A percentile compares a stretch with the other conserved stretches of the same genome.
phyloP scores from a whole-genome alignment of 2,329 filamentous ascomycete genomes.

The Chrysoporthe cubensis region DNA sequence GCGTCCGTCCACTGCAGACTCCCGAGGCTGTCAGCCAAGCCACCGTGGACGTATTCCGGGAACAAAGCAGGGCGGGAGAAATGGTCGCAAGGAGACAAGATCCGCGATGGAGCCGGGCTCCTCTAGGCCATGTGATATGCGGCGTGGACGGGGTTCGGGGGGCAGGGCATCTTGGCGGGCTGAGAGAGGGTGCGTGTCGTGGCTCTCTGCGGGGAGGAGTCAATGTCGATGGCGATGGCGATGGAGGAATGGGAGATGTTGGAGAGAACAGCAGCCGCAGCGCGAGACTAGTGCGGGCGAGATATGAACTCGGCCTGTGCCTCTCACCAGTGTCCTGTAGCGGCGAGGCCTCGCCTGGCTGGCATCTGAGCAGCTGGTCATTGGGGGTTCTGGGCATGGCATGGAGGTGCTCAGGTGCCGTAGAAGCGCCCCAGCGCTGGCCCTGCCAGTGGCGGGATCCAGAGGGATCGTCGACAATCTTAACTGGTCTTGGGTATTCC shows the following conservation, averaged over 20 bases:
- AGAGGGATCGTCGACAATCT: not conserved
- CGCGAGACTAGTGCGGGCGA: too few relatives aligned
- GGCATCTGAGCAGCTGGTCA: not conserved
- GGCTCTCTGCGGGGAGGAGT: not conserved
- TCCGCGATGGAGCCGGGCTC: too few relatives aligned
- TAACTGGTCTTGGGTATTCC: not conserved
- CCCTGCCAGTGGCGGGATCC: not conserved
- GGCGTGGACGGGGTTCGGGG: not conserved
- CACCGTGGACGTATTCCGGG: conserved; percentile 3
- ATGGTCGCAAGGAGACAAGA: not conserved
- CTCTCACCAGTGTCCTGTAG: too few relatives aligned
- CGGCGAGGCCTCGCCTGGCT: not conserved
- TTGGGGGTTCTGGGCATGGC: not conserved
- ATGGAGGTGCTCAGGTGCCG: not conserved
- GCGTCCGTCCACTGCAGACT: conserved; percentile 1
- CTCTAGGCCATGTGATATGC: not conserved
- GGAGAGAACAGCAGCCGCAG: too few relatives aligned
- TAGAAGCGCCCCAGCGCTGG: not conserved
- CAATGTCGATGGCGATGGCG: too few relatives aligned
- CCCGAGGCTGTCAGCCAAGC: conserved; percentile 2
- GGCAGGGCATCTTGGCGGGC: not conserved
- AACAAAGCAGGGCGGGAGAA: not conserved
- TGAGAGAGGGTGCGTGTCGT: not conserved
- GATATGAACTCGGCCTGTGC: too few relatives aligned
- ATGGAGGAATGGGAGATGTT: too few relatives aligned